Evolutionary conservation across 2,329 filamentous ascomycete genomes (phyloP).

Genomic region (Volutella citrinella): DNA sequence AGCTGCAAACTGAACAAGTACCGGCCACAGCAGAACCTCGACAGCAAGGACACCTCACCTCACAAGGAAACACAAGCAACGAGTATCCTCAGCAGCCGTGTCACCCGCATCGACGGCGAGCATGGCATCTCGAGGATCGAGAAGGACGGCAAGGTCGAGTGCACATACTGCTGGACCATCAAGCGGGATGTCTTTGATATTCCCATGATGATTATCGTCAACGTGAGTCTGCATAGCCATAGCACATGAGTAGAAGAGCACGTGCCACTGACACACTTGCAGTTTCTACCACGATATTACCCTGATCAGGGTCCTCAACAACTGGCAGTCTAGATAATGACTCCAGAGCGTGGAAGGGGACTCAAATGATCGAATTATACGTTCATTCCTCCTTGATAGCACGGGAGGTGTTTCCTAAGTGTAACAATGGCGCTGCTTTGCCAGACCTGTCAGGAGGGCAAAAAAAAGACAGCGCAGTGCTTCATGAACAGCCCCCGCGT

Average conservation of each 20-base stretch:
- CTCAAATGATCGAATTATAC: conserved; percentile 17
- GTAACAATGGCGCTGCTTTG: conserved; percentile 14
- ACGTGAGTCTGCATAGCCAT: conserved; percentile 69
- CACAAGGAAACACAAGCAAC: conserved; percentile 40
- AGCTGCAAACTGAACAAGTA: conserved; percentile 90
- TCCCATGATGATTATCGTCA: conserved; percentile 97
- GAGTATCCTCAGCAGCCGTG: conserved; percentile 55
- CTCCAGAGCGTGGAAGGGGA: no score
- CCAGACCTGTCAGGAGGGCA: conserved; percentile 15
- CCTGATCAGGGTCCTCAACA: conserved; percentile 55
- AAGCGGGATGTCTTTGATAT: conserved; percentile 98
- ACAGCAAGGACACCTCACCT: conserved; percentile 37
- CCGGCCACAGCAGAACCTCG: conserved; percentile 64
- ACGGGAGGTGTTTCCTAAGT: conserved; percentile 14
- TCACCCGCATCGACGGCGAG: conserved; percentile 65
- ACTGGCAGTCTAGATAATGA: conserved; percentile 45
- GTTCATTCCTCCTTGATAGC: conserved; percentile 22
- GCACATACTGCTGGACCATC: conserved; percentile 95
- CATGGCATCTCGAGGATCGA: conserved; percentile 79
- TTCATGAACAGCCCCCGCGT: no score
- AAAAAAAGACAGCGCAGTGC: no score
- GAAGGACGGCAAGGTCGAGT: conserved; percentile 88
- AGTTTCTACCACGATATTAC: conserved; percentile 61
- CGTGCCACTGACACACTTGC: no score
- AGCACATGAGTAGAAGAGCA: no score